Evolutionary conservation across 306 rosid genomes (phyloP).

Genomic region (Prunus davidiana): DNA sequence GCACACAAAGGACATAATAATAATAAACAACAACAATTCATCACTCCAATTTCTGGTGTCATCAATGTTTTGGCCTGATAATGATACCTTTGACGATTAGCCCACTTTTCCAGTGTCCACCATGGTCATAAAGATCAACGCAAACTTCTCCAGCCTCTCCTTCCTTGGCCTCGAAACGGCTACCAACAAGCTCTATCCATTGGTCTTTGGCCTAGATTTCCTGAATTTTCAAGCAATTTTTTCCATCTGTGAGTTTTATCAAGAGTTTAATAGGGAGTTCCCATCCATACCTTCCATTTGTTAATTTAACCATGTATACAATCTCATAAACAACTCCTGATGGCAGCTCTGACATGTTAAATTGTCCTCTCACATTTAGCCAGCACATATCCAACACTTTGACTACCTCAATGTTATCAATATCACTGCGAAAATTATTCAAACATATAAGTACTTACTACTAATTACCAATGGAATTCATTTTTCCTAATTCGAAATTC

Average conservation of each 20-base stretch:
- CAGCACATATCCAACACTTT: neutral
- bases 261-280: conserved; percentile 3
- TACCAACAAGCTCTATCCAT: conserved; percentile 1
- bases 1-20: no score
- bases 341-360: conserved; percentile 7
- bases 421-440: neutral
- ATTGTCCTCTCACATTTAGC: conserved; percentile 9
- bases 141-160: neutral
- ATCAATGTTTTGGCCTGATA: neutral
- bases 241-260: neutral
- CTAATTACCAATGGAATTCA: no score
- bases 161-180: neutral
- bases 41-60: neutral
- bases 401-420: conserved; percentile 21
- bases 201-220: no score
- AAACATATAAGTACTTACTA: no score
- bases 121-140: neutral
- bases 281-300: conserved; percentile 9
- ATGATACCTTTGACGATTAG: neutral
- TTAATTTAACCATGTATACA: conserved; percentile 7
- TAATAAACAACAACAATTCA: no score
- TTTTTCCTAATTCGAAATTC: no score
- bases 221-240: no score
- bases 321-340: conserved; percentile 8
- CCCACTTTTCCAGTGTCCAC: neutral